phyloP scores from a whole-genome alignment of 2,329 filamentous ascomycete species.

The Cytospora piceae region DNA sequence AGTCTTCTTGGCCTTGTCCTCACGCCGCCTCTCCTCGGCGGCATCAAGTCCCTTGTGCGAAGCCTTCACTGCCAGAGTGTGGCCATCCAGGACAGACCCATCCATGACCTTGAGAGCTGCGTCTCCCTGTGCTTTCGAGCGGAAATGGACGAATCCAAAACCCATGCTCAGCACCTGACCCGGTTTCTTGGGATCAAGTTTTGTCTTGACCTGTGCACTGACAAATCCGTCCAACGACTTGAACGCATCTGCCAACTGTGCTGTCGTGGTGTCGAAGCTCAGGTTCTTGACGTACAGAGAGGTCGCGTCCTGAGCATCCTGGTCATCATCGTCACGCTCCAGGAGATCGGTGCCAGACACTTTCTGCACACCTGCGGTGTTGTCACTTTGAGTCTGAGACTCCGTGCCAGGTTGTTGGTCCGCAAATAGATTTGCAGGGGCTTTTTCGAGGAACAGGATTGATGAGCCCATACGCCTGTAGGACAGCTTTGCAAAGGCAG shows the following conservation, averaged over 20 bases:
- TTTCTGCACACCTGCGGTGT: conserved; percentile 57
- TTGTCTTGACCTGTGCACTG: conserved; percentile 89
- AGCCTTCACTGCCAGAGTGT: conserved; percentile 81
- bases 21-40: conserved; percentile 80
- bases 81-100: conserved; percentile 82
- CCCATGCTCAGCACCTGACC: conserved; percentile 93
- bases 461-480: conserved; percentile 92
- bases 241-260: conserved; percentile 77
- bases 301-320: conserved; percentile 65
- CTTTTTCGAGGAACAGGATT: conserved; percentile 91
- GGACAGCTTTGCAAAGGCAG: conserved; percentile 81
- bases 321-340: conserved; percentile 55
- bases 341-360: conserved; percentile 71
- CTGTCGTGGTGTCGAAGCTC: conserved; percentile 85
- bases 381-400: conserved; percentile 39
- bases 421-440: conserved; percentile 78
- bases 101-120: conserved; percentile 86
- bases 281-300: conserved; percentile 94
- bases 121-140: conserved; percentile 74
- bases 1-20: conserved; percentile 81
- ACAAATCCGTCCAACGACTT: conserved; percentile 83
- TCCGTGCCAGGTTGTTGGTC: conserved; percentile 36
- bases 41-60: conserved; percentile 88
- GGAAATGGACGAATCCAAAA: conserved; percentile 93
- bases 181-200: conserved; percentile 86